Percentiles rank a stretch among this genome's conserved stretches.
Conservation (phyloP, 2,329 filamentous ascomycete species). For the Neospermospora avenae region DNA sequence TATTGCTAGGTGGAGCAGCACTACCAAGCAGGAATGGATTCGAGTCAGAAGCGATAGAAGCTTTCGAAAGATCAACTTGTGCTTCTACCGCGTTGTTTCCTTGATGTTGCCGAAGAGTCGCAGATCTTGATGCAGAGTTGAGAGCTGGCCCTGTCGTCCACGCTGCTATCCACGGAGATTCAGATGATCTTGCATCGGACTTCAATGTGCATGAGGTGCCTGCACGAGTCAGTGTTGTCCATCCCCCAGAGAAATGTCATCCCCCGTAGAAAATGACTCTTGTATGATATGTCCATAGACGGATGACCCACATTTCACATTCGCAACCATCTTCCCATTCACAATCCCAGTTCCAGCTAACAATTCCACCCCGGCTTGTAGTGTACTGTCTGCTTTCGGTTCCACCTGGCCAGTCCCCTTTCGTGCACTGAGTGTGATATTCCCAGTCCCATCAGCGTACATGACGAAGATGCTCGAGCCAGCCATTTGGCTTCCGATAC, state of each 20-base stretch:
- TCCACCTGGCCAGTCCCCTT: slow-evolving; percentile 41
- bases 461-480: slow-evolving; percentile 58
- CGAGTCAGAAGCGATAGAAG: slow-evolving; percentile 21
- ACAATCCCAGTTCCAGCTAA: slow-evolving; percentile 53
- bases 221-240: slow-evolving; percentile 4
- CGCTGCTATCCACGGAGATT: slow-evolving; percentile 30
- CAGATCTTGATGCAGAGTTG: slow-evolving; percentile 18
- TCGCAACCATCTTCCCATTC: slow-evolving; percentile 53
- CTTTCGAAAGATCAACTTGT: slow-evolving; percentile 28
- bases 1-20: background rate
- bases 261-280: background rate
- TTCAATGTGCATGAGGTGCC: slow-evolving; percentile 27
- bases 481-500: slow-evolving; percentile 53
- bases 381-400: slow-evolving; percentile 42
- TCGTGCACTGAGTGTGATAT: slow-evolving; percentile 54
- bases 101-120: slow-evolving; percentile 24
- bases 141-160: slow-evolving; percentile 29
- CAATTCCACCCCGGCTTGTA: slow-evolving; percentile 41
- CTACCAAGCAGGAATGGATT: slow-evolving; percentile 27
- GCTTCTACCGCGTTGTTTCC: slow-evolving; percentile 15
- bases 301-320: slow-evolving; percentile 46
- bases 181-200: slow-evolving; percentile 16
- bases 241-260: background rate
- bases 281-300: background rate
- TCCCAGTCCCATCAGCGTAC: slow-evolving; percentile 49